Evolutionary conservation across 148 eudicot species (phyloP).

Genomic region (Silene uniflora): DNA sequence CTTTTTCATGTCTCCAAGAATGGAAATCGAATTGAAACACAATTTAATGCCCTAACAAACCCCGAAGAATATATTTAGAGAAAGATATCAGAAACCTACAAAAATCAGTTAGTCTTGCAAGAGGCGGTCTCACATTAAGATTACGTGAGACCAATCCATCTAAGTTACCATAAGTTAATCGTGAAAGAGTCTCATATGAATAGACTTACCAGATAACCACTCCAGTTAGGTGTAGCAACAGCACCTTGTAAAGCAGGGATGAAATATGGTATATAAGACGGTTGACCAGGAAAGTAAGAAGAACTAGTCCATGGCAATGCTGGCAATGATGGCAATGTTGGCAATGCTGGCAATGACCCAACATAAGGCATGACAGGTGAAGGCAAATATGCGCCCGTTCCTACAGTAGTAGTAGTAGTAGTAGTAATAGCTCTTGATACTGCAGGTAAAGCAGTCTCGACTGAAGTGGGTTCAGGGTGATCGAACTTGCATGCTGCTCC

Average conservation of each 20-base stretch:
- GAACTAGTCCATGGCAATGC: constrained; percentile 35
- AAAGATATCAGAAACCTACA: too few species aligned
- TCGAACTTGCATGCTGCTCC: constrained; percentile 69
- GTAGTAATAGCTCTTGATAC: constrained; percentile 27
- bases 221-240: constrained; percentile 38
- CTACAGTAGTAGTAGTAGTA: constrained; percentile 26
- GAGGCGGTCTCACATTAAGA: too few species aligned
- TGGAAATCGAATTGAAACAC: too few species aligned
- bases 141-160: too few species aligned
- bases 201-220: constrained; percentile 42
- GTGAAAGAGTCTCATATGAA: too few species aligned
- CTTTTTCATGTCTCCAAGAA: too few species aligned
- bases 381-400: constrained; percentile 34
- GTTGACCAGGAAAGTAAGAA: constrained; percentile 35
- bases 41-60: too few species aligned
- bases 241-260: constrained; percentile 38
- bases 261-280: constrained; percentile 43
- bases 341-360: constrained; percentile 30
- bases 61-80: too few species aligned
- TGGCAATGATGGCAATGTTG: constrained; percentile 32
- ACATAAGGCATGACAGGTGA: constrained; percentile 32
- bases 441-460: constrained; percentile 35
- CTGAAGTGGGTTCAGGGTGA: constrained; percentile 54
- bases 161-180: too few species aligned
- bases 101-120: too few species aligned